Percentiles rank a stretch among this genome's conserved stretches.
phyloP scores from a whole-genome alignment of 2,329 filamentous ascomycete genomes.

The Bisporella sp. region DNA sequence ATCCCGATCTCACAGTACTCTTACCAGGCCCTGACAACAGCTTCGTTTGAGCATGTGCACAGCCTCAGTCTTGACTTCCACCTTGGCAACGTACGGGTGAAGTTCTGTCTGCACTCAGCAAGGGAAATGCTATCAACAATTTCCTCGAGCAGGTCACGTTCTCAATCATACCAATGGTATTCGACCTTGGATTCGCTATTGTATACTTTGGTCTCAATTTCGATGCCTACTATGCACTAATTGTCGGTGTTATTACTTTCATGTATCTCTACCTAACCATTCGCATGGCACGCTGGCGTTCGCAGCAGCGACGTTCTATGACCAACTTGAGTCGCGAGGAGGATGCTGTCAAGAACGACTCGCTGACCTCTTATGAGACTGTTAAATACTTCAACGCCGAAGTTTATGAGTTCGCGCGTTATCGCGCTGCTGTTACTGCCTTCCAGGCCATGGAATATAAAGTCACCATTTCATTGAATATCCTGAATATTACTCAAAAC shows the following conservation, averaged over 20 bases:
- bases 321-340: slow-evolving; percentile 92
- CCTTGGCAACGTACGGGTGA: slow-evolving; percentile 90
- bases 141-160: slow-evolving; percentile 97
- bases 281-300: slow-evolving; percentile 87
- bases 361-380: slow-evolving; percentile 96
- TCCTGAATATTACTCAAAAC: slow-evolving; percentile 77
- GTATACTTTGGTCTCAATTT: slow-evolving; percentile 72
- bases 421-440: slow-evolving; percentile 60
- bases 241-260: slow-evolving; percentile 85
- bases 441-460: slow-evolving; percentile 71
- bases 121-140: slow-evolving; percentile 91
- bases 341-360: slow-evolving; percentile 97
- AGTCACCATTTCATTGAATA: slow-evolving; percentile 67
- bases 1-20: slow-evolving; percentile 96
- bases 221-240: slow-evolving; percentile 83
- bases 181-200: slow-evolving; percentile 82
- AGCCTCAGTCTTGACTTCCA: slow-evolving; percentile 94
- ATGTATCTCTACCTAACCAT: slow-evolving; percentile 96
- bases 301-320: slow-evolving; percentile 86
- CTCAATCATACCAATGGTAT: slow-evolving; percentile 87
- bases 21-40: slow-evolving; percentile 87
- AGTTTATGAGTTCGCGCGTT: slow-evolving; percentile 68
- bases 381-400: slow-evolving; percentile 90
- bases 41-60: slow-evolving; percentile 96
- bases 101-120: slow-evolving; percentile 90